Evolutionary conservation across 2,329 filamentous ascomycete genomes (phyloP).

Genomic region (Chaetomium olivaceum): DNA sequence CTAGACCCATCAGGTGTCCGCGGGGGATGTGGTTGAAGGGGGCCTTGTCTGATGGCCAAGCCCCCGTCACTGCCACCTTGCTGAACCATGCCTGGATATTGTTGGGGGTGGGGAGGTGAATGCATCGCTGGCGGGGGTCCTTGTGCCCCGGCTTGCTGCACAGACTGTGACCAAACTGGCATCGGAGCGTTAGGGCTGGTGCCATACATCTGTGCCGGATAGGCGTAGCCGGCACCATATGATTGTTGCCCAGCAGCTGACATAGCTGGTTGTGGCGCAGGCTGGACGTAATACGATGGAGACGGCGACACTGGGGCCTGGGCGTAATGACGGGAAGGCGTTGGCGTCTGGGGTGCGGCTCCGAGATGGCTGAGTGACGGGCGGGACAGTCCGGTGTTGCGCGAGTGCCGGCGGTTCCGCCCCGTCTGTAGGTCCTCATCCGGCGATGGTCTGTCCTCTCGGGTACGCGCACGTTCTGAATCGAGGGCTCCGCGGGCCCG

Average conservation of each 20-base stretch:
- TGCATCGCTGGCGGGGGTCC: background rate
- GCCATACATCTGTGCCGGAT: background rate
- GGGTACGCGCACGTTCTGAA: constrained; percentile 1
- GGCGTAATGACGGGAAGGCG: background rate
- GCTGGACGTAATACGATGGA: background rate
- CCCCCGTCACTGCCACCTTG: background rate
- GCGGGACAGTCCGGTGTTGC: background rate
- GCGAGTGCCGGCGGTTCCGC: background rate
- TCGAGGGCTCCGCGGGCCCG: background rate
- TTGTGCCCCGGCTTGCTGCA: background rate
- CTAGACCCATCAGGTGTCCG: background rate
- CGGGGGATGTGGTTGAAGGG: background rate
- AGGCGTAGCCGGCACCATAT: background rate
- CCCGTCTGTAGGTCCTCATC: background rate
- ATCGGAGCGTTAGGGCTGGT: background rate
- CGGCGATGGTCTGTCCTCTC: background rate
- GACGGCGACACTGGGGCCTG: background rate
- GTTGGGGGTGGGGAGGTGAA: background rate
- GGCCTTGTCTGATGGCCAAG: background rate
- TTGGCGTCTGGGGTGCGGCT: background rate
- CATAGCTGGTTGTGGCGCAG: background rate
- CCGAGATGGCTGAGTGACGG: background rate
- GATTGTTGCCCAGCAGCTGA: background rate
- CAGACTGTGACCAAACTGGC: background rate
- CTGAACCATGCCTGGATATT: background rate